Percentiles rank a stretch among this genome's conserved stretches.
Evolutionary conservation across 2,329 filamentous ascomycete genomes (phyloP).

Genomic region (Ophiostoma australiae): DNA sequence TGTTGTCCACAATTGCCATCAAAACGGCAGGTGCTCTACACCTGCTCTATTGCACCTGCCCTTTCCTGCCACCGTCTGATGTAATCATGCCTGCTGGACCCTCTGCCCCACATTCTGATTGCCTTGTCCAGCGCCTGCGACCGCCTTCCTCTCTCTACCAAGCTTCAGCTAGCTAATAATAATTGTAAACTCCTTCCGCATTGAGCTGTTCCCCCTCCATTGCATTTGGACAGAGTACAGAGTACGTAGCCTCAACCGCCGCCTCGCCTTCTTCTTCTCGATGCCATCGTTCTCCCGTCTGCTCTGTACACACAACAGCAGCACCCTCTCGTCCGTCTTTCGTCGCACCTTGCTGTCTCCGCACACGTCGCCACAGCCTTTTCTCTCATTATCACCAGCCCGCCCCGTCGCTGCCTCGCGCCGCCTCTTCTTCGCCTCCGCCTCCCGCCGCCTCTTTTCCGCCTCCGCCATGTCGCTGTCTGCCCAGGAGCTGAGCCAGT

Average conservation of each 20-base stretch:
- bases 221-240: no score
- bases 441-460: slow-evolving; percentile 19
- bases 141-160: slow-evolving; percentile 14
- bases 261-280: neutral
- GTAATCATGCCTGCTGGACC: neutral
- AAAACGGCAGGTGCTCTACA: neutral
- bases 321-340: neutral
- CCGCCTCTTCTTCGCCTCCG: neutral
- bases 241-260: slow-evolving; percentile 10
- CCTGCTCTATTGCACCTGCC: neutral
- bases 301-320: slow-evolving; percentile 16
- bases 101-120: slow-evolving; percentile 13
- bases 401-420: neutral
- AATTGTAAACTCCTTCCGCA: slow-evolving; percentile 1
- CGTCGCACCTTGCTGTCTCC: neutral
- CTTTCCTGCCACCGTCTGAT: neutral
- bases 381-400: neutral
- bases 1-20: neutral
- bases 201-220: slow-evolving; percentile 15
- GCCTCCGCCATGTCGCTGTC: slow-evolving; percentile 46
- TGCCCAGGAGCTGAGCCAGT: slow-evolving; percentile 62
- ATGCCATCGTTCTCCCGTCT: neutral
- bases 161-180: neutral
- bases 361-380: neutral
- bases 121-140: neutral